Evolutionary conservation across 768 basidiomycete species (phyloP).

Genomic region (Boletus pseudo-olivaceus): DNA sequence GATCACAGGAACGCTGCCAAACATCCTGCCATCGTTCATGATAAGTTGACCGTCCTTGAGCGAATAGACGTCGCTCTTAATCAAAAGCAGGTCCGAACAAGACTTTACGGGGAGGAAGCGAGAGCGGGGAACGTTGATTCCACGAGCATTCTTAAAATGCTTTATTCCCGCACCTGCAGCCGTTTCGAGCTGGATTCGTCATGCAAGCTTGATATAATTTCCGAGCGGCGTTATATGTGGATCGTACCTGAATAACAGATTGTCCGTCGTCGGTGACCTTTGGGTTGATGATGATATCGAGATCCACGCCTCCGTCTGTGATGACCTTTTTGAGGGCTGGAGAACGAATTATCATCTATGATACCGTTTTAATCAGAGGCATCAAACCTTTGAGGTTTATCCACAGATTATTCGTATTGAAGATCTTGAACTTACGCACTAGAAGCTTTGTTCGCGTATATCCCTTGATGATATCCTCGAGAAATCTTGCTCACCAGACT

Average conservation of each 20-base stretch:
- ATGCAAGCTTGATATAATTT: conserved; percentile 1
- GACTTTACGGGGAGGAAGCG: conserved; percentile 92
- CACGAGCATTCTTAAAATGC: conserved; percentile 88
- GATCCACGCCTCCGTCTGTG: conserved; percentile 80
- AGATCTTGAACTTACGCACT: conserved; percentile 91
- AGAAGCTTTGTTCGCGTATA: conserved; percentile 1
- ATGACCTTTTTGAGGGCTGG: conserved; percentile 86
- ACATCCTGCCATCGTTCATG: conserved; percentile 81
- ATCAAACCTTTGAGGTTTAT: conserved; percentile 69
- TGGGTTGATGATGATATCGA: conserved; percentile 94
- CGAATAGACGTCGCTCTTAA: conserved; percentile 92
- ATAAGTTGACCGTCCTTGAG: conserved; percentile 84
- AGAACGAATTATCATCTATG: background rate
- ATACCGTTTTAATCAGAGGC: background rate
- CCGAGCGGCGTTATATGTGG: background rate
- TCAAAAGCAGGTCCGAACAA: conserved; percentile 83
- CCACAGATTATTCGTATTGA: conserved; percentile 86
- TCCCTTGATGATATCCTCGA: background rate
- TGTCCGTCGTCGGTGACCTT: conserved; percentile 85
- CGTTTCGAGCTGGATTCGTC: conserved; percentile 61
- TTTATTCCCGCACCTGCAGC: conserved; percentile 94
- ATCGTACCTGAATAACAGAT: conserved; percentile 68
- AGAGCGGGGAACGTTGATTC: conserved; percentile 90
- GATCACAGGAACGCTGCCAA: conserved; percentile 88
- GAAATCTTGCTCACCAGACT: conserved; percentile 34